Percentiles rank a stretch among this genome's conserved stretches.
These are phyloP conservation scores for Talaromyces sp. DNA, from an alignment of 2,329 filamentous ascomycete species.

Conservation along the genomic window DNA sequence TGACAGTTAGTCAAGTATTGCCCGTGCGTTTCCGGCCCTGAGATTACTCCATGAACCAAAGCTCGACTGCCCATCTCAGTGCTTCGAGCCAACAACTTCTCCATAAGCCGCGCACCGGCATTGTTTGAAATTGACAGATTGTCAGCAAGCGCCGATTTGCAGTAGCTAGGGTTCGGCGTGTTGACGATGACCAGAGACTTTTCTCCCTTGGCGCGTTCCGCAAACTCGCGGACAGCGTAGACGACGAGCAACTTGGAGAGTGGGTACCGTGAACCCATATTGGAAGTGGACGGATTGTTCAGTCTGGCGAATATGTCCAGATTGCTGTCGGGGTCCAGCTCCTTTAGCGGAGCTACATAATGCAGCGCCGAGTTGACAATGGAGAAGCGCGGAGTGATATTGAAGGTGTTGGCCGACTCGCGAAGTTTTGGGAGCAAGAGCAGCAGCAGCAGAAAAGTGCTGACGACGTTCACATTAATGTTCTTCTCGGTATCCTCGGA, in stretches of 20 bases:
- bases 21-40: constrained; percentile 13
- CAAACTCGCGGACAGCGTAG: constrained; percentile 16
- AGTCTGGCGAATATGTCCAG: constrained; percentile 13
- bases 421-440: constrained; percentile 17
- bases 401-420: constrained; percentile 12
- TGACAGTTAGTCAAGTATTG: constrained; percentile 18
- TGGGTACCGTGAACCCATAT: constrained; percentile 14
- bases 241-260: constrained; percentile 17
- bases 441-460: constrained; percentile 18
- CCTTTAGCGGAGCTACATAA: constrained; percentile 13
- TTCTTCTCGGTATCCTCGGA: constrained; percentile 19
- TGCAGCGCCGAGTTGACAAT: constrained; percentile 18
- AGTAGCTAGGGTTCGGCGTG: constrained; percentile 39
- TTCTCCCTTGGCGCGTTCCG: constrained; percentile 1
- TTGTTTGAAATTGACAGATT: not conserved
- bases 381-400: constrained; percentile 14
- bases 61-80: constrained; percentile 17
- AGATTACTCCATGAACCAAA: constrained; percentile 16
- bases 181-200: constrained; percentile 30
- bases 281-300: constrained; percentile 13
- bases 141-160: constrained; percentile 30
- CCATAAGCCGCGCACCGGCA: not conserved
- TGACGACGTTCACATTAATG: constrained; percentile 36
- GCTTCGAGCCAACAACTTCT: constrained; percentile 15
- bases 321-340: constrained; percentile 8